A percentile compares a stretch with the other conserved stretches of the same genome.
These are phyloP conservation scores for Yamadazyma insecticola DNA, from an alignment of 805 yeast species.

Conservation along the genomic window DNA sequence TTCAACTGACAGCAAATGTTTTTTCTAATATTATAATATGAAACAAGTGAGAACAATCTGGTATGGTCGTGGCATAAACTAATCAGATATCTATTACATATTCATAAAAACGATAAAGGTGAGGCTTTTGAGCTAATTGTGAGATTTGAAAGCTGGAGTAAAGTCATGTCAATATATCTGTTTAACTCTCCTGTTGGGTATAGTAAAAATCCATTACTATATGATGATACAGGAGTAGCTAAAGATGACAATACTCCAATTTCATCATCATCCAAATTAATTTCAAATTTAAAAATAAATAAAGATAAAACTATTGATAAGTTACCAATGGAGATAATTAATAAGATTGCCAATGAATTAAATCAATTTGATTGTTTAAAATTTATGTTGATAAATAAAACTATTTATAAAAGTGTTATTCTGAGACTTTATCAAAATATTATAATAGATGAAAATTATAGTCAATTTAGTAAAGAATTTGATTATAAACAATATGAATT, in stretches of 20 bases:
- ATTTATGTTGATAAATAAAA: conserved; percentile 23
- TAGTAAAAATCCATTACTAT: conserved; percentile 16
- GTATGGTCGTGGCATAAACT: no score
- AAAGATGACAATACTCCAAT: neutral
- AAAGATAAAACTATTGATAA: conserved; percentile 13
- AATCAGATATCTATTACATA: no score
- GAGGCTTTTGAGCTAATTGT: no score
- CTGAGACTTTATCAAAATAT: conserved; percentile 35
- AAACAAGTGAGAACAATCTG: neutral
- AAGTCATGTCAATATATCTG: neutral
- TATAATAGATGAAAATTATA: conserved; percentile 34
- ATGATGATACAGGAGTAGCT: conserved; percentile 1
- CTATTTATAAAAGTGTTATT: conserved; percentile 25
- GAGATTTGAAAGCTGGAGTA: no score
- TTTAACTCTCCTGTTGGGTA: conserved; percentile 15
- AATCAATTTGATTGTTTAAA: conserved; percentile 36
- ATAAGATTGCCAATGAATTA: conserved; percentile 25
- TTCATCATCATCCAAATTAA: neutral
- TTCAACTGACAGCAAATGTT: no score
- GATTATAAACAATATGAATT: conserved; percentile 5
- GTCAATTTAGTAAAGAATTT: conserved; percentile 27
- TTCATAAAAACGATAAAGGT: no score
- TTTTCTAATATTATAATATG: no score
- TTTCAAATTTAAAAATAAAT: neutral
- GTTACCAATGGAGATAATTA: conserved; percentile 35